These are phyloP conservation scores for Petasospora rhodanensis DNA, from an alignment of 1,139 yeast species.

Conservation along the genomic window DNA sequence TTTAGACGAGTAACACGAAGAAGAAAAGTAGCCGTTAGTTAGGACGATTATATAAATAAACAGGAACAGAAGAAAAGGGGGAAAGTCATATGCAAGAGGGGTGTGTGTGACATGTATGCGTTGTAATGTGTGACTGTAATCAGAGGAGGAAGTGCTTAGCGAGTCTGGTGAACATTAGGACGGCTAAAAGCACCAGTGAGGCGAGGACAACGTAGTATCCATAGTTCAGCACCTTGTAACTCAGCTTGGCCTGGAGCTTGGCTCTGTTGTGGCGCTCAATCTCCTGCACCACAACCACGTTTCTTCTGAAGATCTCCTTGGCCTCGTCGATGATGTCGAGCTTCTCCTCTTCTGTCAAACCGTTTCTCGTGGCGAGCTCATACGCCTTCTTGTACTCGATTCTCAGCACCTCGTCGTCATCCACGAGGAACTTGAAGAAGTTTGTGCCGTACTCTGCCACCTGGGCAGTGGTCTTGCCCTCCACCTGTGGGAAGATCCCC, in stretches of 20 bases:
- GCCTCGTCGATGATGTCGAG: constrained; percentile 66
- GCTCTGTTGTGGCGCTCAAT: constrained; percentile 60
- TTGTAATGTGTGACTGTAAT: no score
- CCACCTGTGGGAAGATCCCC: constrained; percentile 71
- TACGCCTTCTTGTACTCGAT: constrained; percentile 67
- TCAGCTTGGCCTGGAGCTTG: constrained; percentile 51
- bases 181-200: constrained; percentile 4
- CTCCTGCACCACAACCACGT: constrained; percentile 56
- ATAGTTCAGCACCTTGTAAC: constrained; percentile 44
- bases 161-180: constrained; percentile 9
- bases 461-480: constrained; percentile 59
- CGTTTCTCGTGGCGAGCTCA: constrained; percentile 69
- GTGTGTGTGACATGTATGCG: no score
- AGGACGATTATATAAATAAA: no score
- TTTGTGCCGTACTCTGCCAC: constrained; percentile 61
- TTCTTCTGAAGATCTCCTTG: constrained; percentile 59
- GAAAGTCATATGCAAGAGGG: no score
- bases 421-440: constrained; percentile 67
- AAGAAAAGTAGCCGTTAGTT: no score
- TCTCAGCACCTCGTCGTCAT: constrained; percentile 63
- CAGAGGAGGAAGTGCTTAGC: constrained; percentile 8
- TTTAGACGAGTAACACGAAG: no score
- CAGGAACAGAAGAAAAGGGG: no score
- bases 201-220: constrained; percentile 21
- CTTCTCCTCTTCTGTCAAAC: constrained; percentile 65